phyloP scores from a whole-genome alignment of 768 basidiomycete species.

The Rubroboletus satanas region DNA sequence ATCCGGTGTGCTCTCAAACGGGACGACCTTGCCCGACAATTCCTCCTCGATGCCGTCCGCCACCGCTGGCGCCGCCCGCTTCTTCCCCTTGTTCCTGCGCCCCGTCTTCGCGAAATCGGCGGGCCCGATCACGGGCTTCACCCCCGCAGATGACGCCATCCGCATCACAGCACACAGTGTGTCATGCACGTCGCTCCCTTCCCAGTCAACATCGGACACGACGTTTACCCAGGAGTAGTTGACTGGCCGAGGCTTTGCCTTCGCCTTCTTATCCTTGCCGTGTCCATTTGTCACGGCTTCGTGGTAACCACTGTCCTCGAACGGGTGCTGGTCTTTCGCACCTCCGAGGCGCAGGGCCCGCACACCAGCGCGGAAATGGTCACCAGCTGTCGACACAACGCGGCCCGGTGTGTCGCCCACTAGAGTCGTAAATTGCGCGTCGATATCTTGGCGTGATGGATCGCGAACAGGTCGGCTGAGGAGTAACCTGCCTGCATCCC shows the following conservation, averaged over 20 bases:
- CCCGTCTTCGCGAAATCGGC: slow-evolving; percentile 20
- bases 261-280: slow-evolving; percentile 32
- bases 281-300: slow-evolving; percentile 16
- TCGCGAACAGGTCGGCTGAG: slow-evolving; percentile 37
- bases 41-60: slow-evolving; percentile 17
- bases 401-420: slow-evolving; percentile 67
- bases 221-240: slow-evolving; percentile 82
- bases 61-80: slow-evolving; percentile 8
- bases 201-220: slow-evolving; percentile 78
- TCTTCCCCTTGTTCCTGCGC: slow-evolving; percentile 30
- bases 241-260: slow-evolving; percentile 40
- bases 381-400: slow-evolving; percentile 63
- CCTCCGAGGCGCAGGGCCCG: slow-evolving; percentile 46
- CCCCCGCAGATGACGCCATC: slow-evolving; percentile 34
- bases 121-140: slow-evolving; percentile 26
- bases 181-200: slow-evolving; percentile 69
- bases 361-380: slow-evolving; percentile 71
- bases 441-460: slow-evolving; percentile 27
- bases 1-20: slow-evolving; percentile 35
- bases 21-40: slow-evolving; percentile 26
- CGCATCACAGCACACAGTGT: slow-evolving; percentile 39
- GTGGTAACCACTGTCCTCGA: slow-evolving; percentile 25
- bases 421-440: slow-evolving; percentile 71
- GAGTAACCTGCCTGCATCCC: slow-evolving; percentile 68
- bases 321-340: slow-evolving; percentile 26